phyloP scores from a whole-genome alignment of 2,329 filamentous ascomycete species.

The Beauveria brongniartii region DNA sequence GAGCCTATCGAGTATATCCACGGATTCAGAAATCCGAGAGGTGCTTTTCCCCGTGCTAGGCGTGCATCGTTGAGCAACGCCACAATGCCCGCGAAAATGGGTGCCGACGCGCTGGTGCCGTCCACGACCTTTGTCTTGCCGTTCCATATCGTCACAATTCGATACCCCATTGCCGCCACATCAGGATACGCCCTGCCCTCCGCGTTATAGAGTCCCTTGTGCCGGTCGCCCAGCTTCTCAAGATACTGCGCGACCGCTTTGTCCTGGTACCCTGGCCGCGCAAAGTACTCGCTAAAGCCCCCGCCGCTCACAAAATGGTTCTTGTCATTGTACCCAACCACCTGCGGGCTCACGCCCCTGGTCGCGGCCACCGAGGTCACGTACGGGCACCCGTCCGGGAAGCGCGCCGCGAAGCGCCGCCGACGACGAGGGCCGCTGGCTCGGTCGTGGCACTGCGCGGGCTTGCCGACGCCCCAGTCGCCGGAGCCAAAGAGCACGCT shows the following conservation, averaged over 20 bases:
- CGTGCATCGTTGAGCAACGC: conserved; percentile 48
- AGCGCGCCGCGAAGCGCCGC: conserved; percentile 3
- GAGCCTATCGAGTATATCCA: conserved; percentile 30
- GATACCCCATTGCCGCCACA: conserved; percentile 39
- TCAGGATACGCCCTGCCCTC: conserved; percentile 37
- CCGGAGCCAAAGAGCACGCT: conserved; percentile 6
- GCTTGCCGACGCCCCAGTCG: conserved; percentile 6
- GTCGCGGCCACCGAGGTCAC: conserved; percentile 51
- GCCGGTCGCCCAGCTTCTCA: neutral
- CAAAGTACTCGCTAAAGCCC: conserved; percentile 34
- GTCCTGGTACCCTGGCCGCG: conserved; percentile 30
- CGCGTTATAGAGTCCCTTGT: neutral
- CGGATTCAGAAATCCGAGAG: conserved; percentile 41
- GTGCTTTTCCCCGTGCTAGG: conserved; percentile 34
- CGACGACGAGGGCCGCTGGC: neutral
- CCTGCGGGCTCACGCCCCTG: conserved; percentile 31
- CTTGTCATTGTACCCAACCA: conserved; percentile 26
- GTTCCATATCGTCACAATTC: conserved; percentile 21
- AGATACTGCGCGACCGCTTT: conserved; percentile 37
- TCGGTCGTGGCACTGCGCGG: neutral
- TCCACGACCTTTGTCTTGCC: conserved; percentile 25
- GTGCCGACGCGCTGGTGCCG: conserved; percentile 38
- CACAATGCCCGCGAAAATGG: conserved; percentile 46
- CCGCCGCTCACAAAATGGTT: conserved; percentile 42
- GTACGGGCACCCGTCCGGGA: conserved; percentile 36